These are phyloP conservation scores for Cryptococcus deneoformans DNA, from an alignment of 1,284 basidiomycete genomes.

Conservation along the genomic window DNA sequence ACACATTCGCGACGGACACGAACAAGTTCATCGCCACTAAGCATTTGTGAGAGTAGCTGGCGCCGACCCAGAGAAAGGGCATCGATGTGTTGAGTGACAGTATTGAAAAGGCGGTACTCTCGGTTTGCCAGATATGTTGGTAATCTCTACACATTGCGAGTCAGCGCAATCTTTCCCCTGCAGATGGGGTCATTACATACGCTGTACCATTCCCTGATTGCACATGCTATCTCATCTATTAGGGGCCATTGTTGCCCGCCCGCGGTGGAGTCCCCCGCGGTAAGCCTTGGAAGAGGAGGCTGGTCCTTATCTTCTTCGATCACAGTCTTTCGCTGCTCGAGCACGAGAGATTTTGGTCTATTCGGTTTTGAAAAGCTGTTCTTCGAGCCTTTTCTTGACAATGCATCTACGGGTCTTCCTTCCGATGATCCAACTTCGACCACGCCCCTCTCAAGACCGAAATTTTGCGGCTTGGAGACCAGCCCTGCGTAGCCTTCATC, in stretches of 20 bases:
- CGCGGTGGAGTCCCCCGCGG: conserved; percentile 85
- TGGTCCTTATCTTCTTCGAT: conserved; percentile 60
- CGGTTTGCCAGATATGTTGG: conserved; percentile 84
- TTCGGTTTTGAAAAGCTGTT: conserved; percentile 10
- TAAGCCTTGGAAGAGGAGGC: conserved; percentile 88
- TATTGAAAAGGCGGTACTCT: conserved; percentile 85
- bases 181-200: conserved; percentile 46
- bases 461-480: conserved; percentile 1
- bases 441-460: neutral
- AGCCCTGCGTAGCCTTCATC: conserved; percentile 59
- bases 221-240: conserved; percentile 95
- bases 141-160: conserved; percentile 52
- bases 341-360: conserved; percentile 35
- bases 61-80: conserved; percentile 83
- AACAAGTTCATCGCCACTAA: conserved; percentile 82
- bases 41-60: conserved; percentile 82
- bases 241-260: conserved; percentile 81
- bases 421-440: conserved; percentile 10
- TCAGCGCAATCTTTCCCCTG: neutral
- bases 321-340: conserved; percentile 9
- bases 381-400: conserved; percentile 2
- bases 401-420: neutral
- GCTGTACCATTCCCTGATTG: conserved; percentile 90
- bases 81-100: conserved; percentile 86
- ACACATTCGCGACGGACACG: conserved; percentile 84